Base-by-base conservation (phyloP, 352 stramenopile species). In the Phytophthora ramorum region DNA sequence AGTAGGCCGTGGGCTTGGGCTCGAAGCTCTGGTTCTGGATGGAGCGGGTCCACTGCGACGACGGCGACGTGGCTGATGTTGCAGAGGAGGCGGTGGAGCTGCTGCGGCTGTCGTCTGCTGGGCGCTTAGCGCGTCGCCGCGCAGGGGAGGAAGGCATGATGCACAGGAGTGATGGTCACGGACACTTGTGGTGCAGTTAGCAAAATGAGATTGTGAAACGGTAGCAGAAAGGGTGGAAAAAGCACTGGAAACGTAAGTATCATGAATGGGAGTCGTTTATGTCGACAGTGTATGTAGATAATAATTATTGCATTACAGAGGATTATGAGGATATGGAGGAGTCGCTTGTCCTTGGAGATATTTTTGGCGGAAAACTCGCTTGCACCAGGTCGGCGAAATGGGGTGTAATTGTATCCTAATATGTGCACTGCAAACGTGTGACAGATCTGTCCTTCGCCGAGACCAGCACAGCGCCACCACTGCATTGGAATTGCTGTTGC, bases 1-100 rank as follows among this genome's bases (percentile, higher is more conserved):
- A 85, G 55, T 91, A 93, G 38, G 86, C 79, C 14, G 86, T 90
- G 13, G 86, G 86, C 30, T 87, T 88, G 43, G 83, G 69, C 63
- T 81, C 60, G 61, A 82, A 92, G 44, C 69, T 77, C 66, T 79
- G 63, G 44, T 90, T 88, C 55, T 86, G 74, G 22, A 90, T 81
- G 34, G 74, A 63, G 26, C 63, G 62, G 56, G 76, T 79, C 76
- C 76, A 87, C 17, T 75, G 58, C 10, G 63, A 69, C 7, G 66
- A 76, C 7, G 63, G 41, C 19, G 68, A 69, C 43, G 55, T 53
- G 26, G 52, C 22, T 1, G 53, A 16, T 0, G 41, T 35, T 12
- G 51, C 7, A 1, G 32, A 41, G 17, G 24, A 12, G 14, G 4
- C 20, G 4, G 26, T 7, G 1, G 26, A 30, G 26, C 26, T 30